phyloP scores from a whole-genome alignment of 2,329 filamentous ascomycete genomes.

The Albifimbria verrucaria region DNA sequence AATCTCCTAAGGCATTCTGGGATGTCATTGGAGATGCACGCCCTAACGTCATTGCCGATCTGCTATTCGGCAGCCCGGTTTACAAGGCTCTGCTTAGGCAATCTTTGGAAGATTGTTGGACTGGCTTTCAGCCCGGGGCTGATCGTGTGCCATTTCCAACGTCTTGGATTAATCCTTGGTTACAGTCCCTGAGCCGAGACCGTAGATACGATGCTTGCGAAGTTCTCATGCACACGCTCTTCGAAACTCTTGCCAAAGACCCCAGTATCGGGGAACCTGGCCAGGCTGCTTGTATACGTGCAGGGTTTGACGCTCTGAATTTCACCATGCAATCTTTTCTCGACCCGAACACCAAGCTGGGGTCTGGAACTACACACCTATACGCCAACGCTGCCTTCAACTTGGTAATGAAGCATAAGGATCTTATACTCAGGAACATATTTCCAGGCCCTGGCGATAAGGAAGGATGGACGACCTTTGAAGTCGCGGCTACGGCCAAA shows the following conservation, averaged over 20 bases:
- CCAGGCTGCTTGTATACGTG: slow-evolving; percentile 58
- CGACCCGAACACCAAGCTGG: slow-evolving; percentile 38
- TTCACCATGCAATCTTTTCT: slow-evolving; percentile 56
- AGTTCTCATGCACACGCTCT: slow-evolving; percentile 71
- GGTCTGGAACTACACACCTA: slow-evolving; percentile 53
- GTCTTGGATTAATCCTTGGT: slow-evolving; percentile 74
- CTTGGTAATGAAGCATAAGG: slow-evolving; percentile 59
- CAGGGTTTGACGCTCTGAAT: slow-evolving; percentile 59
- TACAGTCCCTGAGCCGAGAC: slow-evolving; percentile 71
- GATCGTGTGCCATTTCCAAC: slow-evolving; percentile 62
- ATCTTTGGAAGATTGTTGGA: slow-evolving; percentile 48
- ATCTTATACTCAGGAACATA: slow-evolving; percentile 48
- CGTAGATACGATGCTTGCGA: slow-evolving; percentile 79
- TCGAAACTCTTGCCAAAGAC: slow-evolving; percentile 60
- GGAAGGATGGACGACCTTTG: slow-evolving; percentile 37
- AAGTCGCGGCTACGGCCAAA: slow-evolving; percentile 41
- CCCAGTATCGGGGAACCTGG: slow-evolving; percentile 52
- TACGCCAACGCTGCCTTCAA: slow-evolving; percentile 65
- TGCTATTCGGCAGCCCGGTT: slow-evolving; percentile 71
- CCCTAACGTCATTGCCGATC: slow-evolving; percentile 76
- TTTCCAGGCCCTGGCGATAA: slow-evolving; percentile 19
- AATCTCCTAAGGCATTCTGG: slow-evolving; percentile 81
- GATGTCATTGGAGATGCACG: slow-evolving; percentile 79
- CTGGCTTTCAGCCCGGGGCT: slow-evolving; percentile 35
- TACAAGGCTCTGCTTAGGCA: slow-evolving; percentile 60